Evolutionary conservation across 2,329 filamentous ascomycete species (phyloP).

Genomic region (Thermoascus crustaceus): DNA sequence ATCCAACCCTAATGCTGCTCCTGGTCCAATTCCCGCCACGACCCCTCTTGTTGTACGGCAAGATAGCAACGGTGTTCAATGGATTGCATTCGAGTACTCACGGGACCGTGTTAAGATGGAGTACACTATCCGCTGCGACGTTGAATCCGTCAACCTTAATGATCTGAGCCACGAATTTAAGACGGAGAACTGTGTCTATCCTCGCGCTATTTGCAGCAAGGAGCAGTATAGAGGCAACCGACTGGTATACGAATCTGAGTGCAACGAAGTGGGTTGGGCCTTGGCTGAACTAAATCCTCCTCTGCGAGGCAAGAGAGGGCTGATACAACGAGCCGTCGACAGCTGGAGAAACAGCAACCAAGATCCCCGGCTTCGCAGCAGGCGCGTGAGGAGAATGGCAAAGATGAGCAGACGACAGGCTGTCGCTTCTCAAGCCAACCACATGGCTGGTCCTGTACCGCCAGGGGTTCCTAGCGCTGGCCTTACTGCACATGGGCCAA

Average conservation of each 20-base stretch:
- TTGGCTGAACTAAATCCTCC: constrained; percentile 86
- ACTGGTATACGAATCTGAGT: constrained; percentile 94
- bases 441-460: constrained; percentile 60
- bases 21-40: constrained; percentile 91
- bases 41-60: constrained; percentile 90
- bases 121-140: constrained; percentile 96
- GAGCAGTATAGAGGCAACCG: constrained; percentile 96
- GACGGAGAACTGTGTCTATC: constrained; percentile 96
- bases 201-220: constrained; percentile 86
- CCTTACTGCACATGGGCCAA: constrained; percentile 42
- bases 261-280: constrained; percentile 99
- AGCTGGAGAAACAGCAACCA: constrained; percentile 99
- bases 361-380: constrained; percentile 80
- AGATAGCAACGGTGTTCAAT: constrained; percentile 93
- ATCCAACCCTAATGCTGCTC: constrained; percentile 82
- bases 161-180: constrained; percentile 83
- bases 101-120: constrained; percentile 98
- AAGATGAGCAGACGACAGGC: constrained; percentile 87
- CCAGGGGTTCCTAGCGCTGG: constrained; percentile 56
- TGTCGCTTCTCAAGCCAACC: constrained; percentile 52
- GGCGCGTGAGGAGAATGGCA: constrained; percentile 86
- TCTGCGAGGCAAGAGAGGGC: constrained; percentile 81
- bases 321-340: constrained; percentile 95
- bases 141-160: constrained; percentile 91
- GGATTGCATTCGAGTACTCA: constrained; percentile 98